Evolutionary conservation across 2,329 filamentous ascomycete species (phyloP), one percentile per base, ranked within the genome.

Genomic region (Penicillium freii): DNA sequence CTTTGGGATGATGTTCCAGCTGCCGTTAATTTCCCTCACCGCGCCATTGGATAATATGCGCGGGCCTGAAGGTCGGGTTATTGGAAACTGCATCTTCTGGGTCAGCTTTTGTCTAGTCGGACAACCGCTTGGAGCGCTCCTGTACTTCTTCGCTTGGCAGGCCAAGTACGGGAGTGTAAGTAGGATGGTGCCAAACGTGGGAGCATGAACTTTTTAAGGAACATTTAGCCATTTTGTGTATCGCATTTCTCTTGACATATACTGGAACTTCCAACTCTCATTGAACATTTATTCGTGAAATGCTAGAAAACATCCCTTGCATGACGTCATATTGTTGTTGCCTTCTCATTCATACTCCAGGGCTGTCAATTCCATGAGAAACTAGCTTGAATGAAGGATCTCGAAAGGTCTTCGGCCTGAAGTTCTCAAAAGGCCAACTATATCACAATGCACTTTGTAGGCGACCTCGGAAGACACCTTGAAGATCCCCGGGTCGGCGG

Each of bases 61-160:
- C 60, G 86, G 88, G 4, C 85, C 87, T 0, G 85, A 87, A 51
- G 90, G 91, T 6, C 90, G 87, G 66, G 82, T 96, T 9, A 81
- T 95, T 29, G 94, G 94, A 1, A 99, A 99, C 73, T 87, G 88
- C 69, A 92, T 95, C 57, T 99, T 99, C 75, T 97, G 94, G 94
- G 82, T 97, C 21, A 93, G 90, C 13, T 99, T 99, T 71, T 97
- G 93, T 63, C 85, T 97, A 2, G 89, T 99, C 13, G 94, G 94
- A 4, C 94, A 99, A 79, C 94, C 94, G 0, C 84, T 97, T 66
- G 94, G 91, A 1, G 92, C 91, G 0, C 78, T 99, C 59, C 81
- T 96, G 72, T 99, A 99, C 74, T 99, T 97, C 74, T 97, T 97
- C 72, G 92, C 92, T 1, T 99, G 94, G 93, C 93, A 97, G 77